Percentiles rank a stretch among this genome's conserved stretches.
These are phyloP conservation scores for Clitopilus passeckerianus DNA, from an alignment of 768 basidiomycete species.

Conservation along the genomic window DNA sequence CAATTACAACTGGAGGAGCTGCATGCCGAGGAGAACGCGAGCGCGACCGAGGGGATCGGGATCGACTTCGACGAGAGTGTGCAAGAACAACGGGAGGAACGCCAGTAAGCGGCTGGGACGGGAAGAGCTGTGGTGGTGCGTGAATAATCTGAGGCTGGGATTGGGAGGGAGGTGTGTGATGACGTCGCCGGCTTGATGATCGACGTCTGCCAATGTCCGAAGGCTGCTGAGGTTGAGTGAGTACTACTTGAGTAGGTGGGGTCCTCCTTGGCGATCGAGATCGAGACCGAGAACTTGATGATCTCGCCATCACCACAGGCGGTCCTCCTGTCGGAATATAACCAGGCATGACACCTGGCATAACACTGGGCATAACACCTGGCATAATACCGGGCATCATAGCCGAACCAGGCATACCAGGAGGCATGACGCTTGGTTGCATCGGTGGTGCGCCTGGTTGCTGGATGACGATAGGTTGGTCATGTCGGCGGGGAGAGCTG, in stretches of 20 bases:
- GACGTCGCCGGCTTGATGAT: neutral
- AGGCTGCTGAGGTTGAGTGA: neutral
- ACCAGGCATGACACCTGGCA: neutral
- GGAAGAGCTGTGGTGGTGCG: neutral
- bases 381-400: neutral
- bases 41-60: slow-evolving; percentile 8
- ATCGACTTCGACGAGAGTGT: neutral
- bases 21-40: slow-evolving; percentile 7
- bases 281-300: neutral
- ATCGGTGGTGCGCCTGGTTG: neutral
- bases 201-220: neutral
- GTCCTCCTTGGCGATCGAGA: neutral
- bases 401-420: neutral
- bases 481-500: neutral
- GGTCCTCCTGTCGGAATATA: neutral
- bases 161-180: neutral
- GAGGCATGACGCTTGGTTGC: neutral
- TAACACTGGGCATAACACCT: neutral
- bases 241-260: neutral
- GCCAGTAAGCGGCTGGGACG: neutral
- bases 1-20: neutral
- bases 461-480: neutral
- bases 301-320: neutral
- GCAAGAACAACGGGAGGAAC: neutral
- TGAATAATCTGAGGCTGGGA: neutral